Evolutionary conservation across 2,329 filamentous ascomycete genomes (phyloP), one percentile per base, ranked within the genome.

Genomic region (Exutisphaerella laricina): DNA sequence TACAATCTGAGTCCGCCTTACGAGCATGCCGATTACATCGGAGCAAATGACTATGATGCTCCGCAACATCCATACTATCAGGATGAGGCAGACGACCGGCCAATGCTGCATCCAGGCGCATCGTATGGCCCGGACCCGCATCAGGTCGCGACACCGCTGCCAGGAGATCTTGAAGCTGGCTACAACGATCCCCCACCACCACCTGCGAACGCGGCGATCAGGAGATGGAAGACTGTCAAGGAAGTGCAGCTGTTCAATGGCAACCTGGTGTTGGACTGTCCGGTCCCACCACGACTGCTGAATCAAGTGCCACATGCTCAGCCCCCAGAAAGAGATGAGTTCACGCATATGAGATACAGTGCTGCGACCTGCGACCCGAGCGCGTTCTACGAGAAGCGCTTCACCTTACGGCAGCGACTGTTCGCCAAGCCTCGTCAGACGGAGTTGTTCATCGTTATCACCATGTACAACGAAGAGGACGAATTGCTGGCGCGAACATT

Each of bases 401-500:
- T 96, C 58, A 96, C 90, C 1, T 69, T 97, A 46, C 85, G 90
- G 50, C 90, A 97, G 67, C 84, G 80, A 61, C 78, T 97, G 17
- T 96, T 96, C 62, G 88, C 87, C 43, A 96, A 95, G 66, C 84
- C 88, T 3, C 77, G 90, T 41, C 86, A 95, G 60, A 96, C 90
- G 0, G 90, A 97, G 69, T 73, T 97, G 1, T 96, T 97, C 66
- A 95, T 97, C 58, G 90, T 89, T 23, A 80, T 97, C 41, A 97
- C 90, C 45, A 96, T 96, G 90, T 98, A 98, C 72, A 98, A 98
- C 62, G 92, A 98, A 62, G 90, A 98, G 64, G 92, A 98, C 58
- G 82, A 97, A 53, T 73, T 96, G 46, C 96, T 98, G 62, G 88
- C 92, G 17, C 82, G 92, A 30, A 97, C 92, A 4, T 87, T 98